Percentiles rank a stretch among this genome's conserved stretches.
Conservation (phyloP, 495 filamentous ascomycete species). For the Immersiella caudata region DNA sequence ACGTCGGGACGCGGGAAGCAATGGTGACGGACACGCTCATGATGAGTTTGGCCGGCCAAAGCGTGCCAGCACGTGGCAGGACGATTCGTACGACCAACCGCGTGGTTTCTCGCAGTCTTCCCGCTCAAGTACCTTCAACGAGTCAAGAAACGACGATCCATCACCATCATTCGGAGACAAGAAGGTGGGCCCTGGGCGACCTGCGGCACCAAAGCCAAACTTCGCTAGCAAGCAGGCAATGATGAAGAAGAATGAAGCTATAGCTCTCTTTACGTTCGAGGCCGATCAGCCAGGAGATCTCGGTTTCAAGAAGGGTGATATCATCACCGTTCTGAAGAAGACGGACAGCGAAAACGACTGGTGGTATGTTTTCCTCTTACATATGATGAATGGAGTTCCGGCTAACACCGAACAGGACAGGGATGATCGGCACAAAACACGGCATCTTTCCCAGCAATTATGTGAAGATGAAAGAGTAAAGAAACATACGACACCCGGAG, state of each 20-base stretch:
- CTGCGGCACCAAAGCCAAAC: conserved; percentile 84
- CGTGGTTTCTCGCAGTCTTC: conserved; percentile 52
- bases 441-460: conserved; percentile 63
- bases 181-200: conserved; percentile 60
- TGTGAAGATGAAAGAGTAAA: conserved; percentile 51
- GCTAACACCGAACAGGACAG: conserved; percentile 47
- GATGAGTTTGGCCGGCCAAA: conserved; percentile 54
- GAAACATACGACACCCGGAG: no score
- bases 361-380: conserved; percentile 65
- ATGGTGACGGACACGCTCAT: conserved; percentile 58
- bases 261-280: conserved; percentile 91
- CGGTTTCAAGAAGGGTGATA: conserved; percentile 94
- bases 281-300: conserved; percentile 91
- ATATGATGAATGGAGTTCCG: not conserved
- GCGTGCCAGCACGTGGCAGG: conserved; percentile 81
- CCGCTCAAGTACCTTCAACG: conserved; percentile 45
- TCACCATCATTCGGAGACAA: conserved; percentile 35
- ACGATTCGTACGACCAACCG: conserved; percentile 78
- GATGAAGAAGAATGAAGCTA: conserved; percentile 78
- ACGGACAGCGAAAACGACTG: conserved; percentile 91
- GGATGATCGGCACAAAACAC: conserved; percentile 55
- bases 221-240: conserved; percentile 67
- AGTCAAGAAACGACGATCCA: conserved; percentile 28
- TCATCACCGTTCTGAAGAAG: conserved; percentile 96
- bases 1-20: conserved; percentile 37